Base-by-base conservation (phyloP, 2,329 filamentous ascomycete genomes). In the Byssothecium circinans region DNA sequence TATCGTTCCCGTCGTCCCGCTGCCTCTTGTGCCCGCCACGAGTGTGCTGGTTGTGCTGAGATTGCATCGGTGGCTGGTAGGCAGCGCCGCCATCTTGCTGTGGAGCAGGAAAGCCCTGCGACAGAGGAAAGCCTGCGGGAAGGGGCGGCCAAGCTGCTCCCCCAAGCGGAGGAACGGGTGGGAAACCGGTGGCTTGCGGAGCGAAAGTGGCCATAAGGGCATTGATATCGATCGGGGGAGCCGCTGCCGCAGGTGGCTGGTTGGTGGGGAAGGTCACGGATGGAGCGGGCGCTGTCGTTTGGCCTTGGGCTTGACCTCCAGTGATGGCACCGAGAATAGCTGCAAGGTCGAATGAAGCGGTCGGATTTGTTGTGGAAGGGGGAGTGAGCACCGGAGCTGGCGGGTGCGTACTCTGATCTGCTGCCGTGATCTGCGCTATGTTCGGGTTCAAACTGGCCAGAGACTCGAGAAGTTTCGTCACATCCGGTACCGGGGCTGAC, bases 11-110 rank as follows among this genome's bases (percentile, higher is more conserved):
- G 7, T 67, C 64, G 14, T 71, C 67, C 6, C 68, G 64, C 47
- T 55, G 62, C 15, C 73, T 65, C 55, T 74, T 73, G 4, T 60
- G 61, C 14, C 65, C 65, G 15, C 58, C 60, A 29, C 68, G 68
- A 32, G 59, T 40, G 38, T 65, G 61, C 29, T 65, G 60, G 10
- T 57, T 56, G 32, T 64, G 62, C 37, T 57, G 58, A 14, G 49
- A 38, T 7, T 49, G 48, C 20, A 29, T 27, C 20, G 19, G 37
- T 6, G 27, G 11, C 40, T 60, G 61, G 42, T 56, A 58, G 30
- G 47, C 42, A 12, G 52, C 33, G 12, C 34, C 41, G 7, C 53
- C 52, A 30, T 56, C 53, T 25, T 50, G 44, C 14, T 48, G 43
- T 27, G 58, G 58, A 2, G 45, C 41, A 27, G 58, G 50, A 33